Percentiles rank a stretch among this genome's conserved stretches.
These are phyloP conservation scores for Moesziomyces parantarcticus DNA, from an alignment of 1,284 basidiomycete species.

Conservation along the genomic window DNA sequence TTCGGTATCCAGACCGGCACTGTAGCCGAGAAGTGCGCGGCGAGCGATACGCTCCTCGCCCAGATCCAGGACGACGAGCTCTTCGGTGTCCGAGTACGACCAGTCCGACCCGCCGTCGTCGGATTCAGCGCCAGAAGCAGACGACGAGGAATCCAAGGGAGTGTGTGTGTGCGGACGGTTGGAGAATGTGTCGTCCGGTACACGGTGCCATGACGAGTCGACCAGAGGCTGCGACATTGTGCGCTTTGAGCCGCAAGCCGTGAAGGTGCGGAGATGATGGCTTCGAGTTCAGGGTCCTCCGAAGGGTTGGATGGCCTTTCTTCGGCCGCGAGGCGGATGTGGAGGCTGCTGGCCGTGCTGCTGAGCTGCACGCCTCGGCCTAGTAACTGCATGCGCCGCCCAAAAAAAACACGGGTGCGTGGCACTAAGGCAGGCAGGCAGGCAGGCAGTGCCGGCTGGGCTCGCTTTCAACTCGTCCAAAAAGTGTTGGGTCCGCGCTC, in stretches of 20 bases:
- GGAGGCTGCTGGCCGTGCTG: background rate
- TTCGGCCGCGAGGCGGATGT: background rate
- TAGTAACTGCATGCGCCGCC: background rate
- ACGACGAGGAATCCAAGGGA: slow-evolving; percentile 16
- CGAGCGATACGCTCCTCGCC: slow-evolving; percentile 27
- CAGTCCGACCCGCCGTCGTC: slow-evolving; percentile 25
- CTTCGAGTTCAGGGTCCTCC: too few relatives aligned
- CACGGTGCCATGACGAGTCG: slow-evolving; percentile 27
- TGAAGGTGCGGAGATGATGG: background rate
- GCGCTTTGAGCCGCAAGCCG: background rate
- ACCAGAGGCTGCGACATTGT: slow-evolving; percentile 19
- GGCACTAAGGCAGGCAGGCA: too few relatives aligned
- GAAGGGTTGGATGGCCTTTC: background rate
- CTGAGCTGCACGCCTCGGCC: background rate
- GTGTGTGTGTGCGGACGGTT: slow-evolving; percentile 8
- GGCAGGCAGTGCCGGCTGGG: too few relatives aligned
- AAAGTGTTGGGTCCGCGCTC: background rate
- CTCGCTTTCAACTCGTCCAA: background rate
- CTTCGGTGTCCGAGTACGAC: slow-evolving; percentile 32
- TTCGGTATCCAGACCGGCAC: slow-evolving; percentile 10
- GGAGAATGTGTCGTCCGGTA: slow-evolving; percentile 21
- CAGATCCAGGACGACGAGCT: slow-evolving; percentile 38
- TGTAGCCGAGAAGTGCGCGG: slow-evolving; percentile 26
- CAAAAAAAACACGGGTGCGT: background rate
- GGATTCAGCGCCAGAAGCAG: background rate